Base-by-base conservation (phyloP, 2,329 filamentous ascomycete genomes). In the Metarhizium humberi region DNA sequence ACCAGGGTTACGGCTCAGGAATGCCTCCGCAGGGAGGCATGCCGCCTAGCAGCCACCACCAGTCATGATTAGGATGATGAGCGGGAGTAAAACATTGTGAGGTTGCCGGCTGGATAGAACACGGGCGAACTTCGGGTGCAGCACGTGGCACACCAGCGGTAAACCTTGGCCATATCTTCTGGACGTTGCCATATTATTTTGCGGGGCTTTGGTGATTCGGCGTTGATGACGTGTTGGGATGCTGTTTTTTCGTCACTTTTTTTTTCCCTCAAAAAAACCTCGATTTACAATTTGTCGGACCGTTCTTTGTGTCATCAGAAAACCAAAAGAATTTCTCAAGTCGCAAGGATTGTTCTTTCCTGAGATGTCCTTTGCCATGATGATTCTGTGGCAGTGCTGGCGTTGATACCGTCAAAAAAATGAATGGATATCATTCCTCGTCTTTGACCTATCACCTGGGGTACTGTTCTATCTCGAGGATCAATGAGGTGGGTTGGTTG, bases 21-120 rank as follows among this genome's bases (percentile, higher is more conserved):
- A 90, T 95, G 84, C 87, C 87, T 53, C 81, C 87, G 54, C 86
- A 88, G 69, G 79, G 81, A 60, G 84, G 88, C 64, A 89, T 94
- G 81, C 86, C 88, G 56, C 87, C 90, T 66, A 89, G 90, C 74
- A 86, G 88, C 65, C 87, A 88, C 62, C 88, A 92, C 71, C 87
- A 89, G 73, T 85, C 87, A 73, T 90, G 77, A 76, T 65, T 56
- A 61, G 61, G 59, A 59, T 57, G 46, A 56, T 18, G 20, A 29
- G n/a, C 29, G 50, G 29, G 50, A 46, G 53, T 18, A 32, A 25
- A 40, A n/a, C 29, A 52, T 38, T 46, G 18, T 30, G 49, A 20
- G 50, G 32, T 32, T 45, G 47, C 34, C 20, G 49, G 32, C 47
- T 10, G 46, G 30, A 20, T 16, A 36, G 36, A 25, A 50, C 29